A percentile compares a stretch with the other conserved stretches of the same genome.
Evolutionary conservation across 306 rosid genomes (phyloP).

Genomic region (Dryas alaskensis): DNA sequence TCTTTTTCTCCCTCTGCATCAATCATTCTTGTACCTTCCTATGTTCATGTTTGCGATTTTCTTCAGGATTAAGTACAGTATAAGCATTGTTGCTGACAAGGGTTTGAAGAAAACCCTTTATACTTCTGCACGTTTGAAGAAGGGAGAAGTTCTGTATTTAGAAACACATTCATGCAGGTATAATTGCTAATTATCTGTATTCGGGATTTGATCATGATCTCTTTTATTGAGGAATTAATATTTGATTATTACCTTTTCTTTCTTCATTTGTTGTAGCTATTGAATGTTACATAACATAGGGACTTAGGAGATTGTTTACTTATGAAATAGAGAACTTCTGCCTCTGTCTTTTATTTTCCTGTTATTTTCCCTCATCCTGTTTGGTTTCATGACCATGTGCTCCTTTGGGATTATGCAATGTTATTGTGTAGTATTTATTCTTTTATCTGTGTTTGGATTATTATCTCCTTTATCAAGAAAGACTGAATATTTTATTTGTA

Average conservation of each 20-base stretch:
- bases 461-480: background rate
- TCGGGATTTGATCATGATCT: background rate
- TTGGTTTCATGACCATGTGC: background rate
- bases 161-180: slow-evolving; percentile 91
- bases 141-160: slow-evolving; percentile 91
- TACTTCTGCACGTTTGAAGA: slow-evolving; percentile 92
- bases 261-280: background rate
- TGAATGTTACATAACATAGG: background rate
- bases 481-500: background rate
- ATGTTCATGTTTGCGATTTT: slow-evolving; percentile 20
- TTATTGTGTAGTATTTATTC: background rate
- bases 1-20: background rate
- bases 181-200: slow-evolving; percentile 18
- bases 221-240: background rate
- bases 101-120: slow-evolving; percentile 85
- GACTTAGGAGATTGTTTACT: background rate
- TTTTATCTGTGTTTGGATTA: background rate
- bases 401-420: background rate
- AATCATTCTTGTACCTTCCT: background rate
- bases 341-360: background rate
- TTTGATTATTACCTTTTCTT: background rate
- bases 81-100: slow-evolving; percentile 97
- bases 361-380: background rate
- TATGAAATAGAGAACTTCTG: background rate
- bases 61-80: slow-evolving; percentile 90